Evolutionary conservation across 2,329 filamentous ascomycete genomes (phyloP).

Genomic region (Aspergillus hortae): DNA sequence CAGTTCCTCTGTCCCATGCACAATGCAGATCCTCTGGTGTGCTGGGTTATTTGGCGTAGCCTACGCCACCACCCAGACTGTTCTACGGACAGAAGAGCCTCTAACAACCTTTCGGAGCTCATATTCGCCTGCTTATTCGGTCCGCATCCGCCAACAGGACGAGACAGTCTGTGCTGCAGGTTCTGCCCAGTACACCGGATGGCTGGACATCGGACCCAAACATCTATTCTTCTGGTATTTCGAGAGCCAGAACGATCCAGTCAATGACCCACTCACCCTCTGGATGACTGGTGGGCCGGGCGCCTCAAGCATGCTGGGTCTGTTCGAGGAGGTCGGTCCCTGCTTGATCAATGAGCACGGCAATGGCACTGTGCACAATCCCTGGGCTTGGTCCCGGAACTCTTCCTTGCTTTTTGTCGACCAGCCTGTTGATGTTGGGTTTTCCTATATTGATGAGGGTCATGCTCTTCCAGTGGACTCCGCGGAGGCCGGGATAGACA

Average conservation of each 20-base stretch:
- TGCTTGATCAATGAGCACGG: slow-evolving; percentile 16
- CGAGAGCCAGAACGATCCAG: slow-evolving; percentile 21
- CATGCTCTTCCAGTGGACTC: slow-evolving; percentile 25
- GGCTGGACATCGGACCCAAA: slow-evolving; percentile 21
- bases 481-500: slow-evolving; percentile 45
- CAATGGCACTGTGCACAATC: slow-evolving; percentile 20
- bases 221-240: slow-evolving; percentile 22
- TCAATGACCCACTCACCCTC: slow-evolving; percentile 18
- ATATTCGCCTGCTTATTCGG: slow-evolving; percentile 12
- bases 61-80: too few species aligned
- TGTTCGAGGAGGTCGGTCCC: slow-evolving; percentile 15
- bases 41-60: too few species aligned
- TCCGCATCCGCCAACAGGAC: slow-evolving; percentile 24
- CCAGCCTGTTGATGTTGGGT: slow-evolving; percentile 24
- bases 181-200: slow-evolving; percentile 26
- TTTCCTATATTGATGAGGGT: slow-evolving; percentile 22
- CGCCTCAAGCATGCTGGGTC: slow-evolving; percentile 16
- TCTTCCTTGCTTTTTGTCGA: slow-evolving; percentile 26
- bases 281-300: slow-evolving; percentile 23
- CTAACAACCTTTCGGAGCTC: slow-evolving; percentile 1
- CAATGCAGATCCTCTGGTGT: too few species aligned
- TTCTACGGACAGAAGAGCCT: too few species aligned
- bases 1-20: too few species aligned
- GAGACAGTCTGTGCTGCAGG: slow-evolving; percentile 23
- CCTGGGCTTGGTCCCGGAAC: slow-evolving; percentile 20